Evolutionary conservation across 306 rosid genomes (phyloP), one percentile per base, ranked within the genome.

Genomic region (Leucaena leucocephala): DNA sequence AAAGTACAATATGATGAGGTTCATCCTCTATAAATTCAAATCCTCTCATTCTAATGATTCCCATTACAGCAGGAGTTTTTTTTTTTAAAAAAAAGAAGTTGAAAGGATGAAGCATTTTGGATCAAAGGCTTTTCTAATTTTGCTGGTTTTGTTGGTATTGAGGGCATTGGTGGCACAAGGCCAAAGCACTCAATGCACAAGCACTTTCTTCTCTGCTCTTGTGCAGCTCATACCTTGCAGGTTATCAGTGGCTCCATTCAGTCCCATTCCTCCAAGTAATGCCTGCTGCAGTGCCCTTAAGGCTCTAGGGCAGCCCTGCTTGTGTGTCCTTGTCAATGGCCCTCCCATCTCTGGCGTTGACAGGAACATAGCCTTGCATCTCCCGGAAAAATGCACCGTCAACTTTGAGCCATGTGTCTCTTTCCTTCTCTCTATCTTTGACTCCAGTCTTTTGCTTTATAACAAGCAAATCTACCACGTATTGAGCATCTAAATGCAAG

Each of bases 191-290:
- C 44, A 86, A 11, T 95, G 99, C 59, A 22, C 89, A 43, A 89
- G 88, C 88, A 93, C 98, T 0, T 90, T 95, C 78, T 90, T 92
- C 69, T 86, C 91, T 0, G 82, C 99, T 3, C 90, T 95, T 8
- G 90, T 93, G 84, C 94, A 93, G 71, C 91, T 95, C 16, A 90
- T 93, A 52, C 99, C 98, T 50, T 95, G 98, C 72, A 91, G 98
- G 78, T 85, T 91, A 12, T 84, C 98, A 17, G 92, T 95, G 8
- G 86, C 90, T 27, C 94, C 98, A 16, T 93, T 90, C 19, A 88
- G 92, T 78, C 89, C 98, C 7, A 78, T 85, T 50, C 92, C 92
- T 0, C 98, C 98, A 13, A 90, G 77, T 57, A 86, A 83, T 54
- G 44, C 86, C 3, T 94, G 98, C 82, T 94, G 98, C 85, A 81